phyloP scores from a whole-genome alignment of 2,329 filamentous ascomycete species.

The Fusarium solani-melongenae region DNA sequence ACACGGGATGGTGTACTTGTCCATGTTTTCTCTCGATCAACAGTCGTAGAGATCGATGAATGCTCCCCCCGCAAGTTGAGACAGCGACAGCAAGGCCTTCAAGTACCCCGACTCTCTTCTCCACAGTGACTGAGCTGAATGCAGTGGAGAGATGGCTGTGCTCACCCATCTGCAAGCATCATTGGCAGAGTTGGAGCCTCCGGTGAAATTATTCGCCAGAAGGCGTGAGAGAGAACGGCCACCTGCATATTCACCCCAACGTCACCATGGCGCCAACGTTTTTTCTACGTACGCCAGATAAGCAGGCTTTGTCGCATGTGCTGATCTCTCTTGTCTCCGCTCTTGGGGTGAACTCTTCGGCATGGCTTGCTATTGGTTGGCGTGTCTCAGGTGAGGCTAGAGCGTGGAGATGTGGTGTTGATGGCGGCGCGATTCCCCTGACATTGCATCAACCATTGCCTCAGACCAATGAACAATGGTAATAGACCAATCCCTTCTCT shows the following conservation, averaged over 20 bases:
- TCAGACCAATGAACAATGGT: background rate
- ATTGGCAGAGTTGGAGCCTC: background rate
- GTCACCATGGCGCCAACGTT: slow-evolving; percentile 9
- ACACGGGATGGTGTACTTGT: slow-evolving; percentile 29
- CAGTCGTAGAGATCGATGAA: background rate
- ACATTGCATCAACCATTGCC: background rate
- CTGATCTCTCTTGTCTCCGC: slow-evolving; percentile 6
- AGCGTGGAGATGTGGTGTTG: background rate
- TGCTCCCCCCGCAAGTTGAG: background rate
- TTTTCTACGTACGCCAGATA: background rate
- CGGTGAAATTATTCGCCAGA: slow-evolving; percentile 1
- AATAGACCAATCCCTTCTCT: background rate
- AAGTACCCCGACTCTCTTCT: background rate
- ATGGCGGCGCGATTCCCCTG: background rate
- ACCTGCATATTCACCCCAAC: slow-evolving; percentile 11
- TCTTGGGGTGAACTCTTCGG: slow-evolving; percentile 30
- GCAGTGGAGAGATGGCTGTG: background rate
- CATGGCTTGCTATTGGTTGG: slow-evolving; percentile 17
- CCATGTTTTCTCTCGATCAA: slow-evolving; percentile 24
- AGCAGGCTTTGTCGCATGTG: background rate
- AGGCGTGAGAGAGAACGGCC: slow-evolving; percentile 15
- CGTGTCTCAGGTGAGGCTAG: background rate
- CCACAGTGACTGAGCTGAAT: background rate
- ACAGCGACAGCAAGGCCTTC: background rate
- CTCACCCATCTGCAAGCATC: background rate